Evolutionary conservation across 352 stramenopile genomes (phyloP).

Genomic region (Phytophthora megakarya): DNA sequence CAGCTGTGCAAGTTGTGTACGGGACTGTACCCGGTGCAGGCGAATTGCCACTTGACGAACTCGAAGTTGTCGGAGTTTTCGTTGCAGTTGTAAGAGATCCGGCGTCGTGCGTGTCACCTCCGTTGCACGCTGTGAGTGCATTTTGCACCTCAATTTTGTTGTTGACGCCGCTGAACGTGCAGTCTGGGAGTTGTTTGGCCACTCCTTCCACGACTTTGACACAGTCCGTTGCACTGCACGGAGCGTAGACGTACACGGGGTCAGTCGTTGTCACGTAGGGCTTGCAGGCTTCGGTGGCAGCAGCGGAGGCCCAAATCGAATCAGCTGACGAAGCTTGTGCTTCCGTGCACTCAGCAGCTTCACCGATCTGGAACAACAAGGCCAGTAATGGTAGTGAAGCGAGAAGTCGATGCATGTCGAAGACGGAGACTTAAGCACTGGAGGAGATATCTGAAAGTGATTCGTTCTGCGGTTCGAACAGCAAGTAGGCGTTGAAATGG

Average conservation of each 20-base stretch:
- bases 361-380: neutral
- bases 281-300: slow-evolving; percentile 19
- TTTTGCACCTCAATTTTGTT: slow-evolving; percentile 35
- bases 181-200: slow-evolving; percentile 28
- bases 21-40: too few relatives aligned
- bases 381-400: neutral
- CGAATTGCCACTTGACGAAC: neutral
- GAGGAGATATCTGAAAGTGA: slow-evolving; percentile 15
- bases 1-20: slow-evolving; percentile 13
- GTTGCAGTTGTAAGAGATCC: slow-evolving; percentile 2
- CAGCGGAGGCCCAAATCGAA: slow-evolving; percentile 22
- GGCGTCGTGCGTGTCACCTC: neutral
- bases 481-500: slow-evolving; percentile 3
- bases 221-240: slow-evolving; percentile 31
- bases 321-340: slow-evolving; percentile 14
- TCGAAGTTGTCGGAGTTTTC: slow-evolving; percentile 1
- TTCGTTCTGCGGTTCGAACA: neutral
- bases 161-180: slow-evolving; percentile 34
- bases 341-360: slow-evolving; percentile 27
- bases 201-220: slow-evolving; percentile 21
- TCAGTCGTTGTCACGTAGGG: slow-evolving; percentile 24
- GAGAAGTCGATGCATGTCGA: neutral
- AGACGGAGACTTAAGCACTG: slow-evolving; percentile 1
- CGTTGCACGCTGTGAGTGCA: slow-evolving; percentile 24
- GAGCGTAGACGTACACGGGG: slow-evolving; percentile 26